Evolutionary conservation across 140 eudicot species (phyloP).

Genomic region (Ambrosia hybrid): DNA sequence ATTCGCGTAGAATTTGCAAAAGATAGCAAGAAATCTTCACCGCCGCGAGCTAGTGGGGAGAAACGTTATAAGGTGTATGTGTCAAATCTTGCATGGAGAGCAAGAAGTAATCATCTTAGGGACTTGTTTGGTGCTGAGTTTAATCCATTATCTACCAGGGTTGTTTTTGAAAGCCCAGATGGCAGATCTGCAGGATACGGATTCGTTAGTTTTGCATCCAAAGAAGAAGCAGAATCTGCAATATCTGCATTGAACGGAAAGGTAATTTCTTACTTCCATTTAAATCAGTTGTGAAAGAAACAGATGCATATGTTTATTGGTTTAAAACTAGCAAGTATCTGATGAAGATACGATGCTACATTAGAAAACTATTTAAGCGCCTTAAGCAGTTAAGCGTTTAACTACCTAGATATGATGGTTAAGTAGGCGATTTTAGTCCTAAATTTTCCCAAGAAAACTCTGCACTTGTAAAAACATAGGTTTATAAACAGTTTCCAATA

Average conservation of each 20-base stretch:
- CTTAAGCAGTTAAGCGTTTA: too few species aligned
- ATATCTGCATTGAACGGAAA: conserved; percentile 65
- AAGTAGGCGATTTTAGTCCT: too few species aligned
- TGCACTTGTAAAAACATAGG: neutral
- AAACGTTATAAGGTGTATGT: conserved; percentile 64
- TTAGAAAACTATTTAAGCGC: too few species aligned
- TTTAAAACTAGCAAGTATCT: too few species aligned
- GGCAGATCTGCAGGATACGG: conserved; percentile 93
- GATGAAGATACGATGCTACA: too few species aligned
- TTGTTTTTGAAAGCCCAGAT: conserved; percentile 65
- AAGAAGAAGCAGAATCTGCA: conserved; percentile 87
- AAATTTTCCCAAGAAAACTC: too few species aligned
- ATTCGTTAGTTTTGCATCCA: conserved; percentile 78
- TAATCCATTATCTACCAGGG: conserved; percentile 69
- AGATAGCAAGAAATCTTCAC: conserved; percentile 57
- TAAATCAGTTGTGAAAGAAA: too few species aligned
- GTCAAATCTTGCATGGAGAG: conserved; percentile 89
- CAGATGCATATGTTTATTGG: too few species aligned
- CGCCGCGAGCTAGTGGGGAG: conserved; percentile 49
- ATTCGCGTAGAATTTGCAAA: conserved; percentile 75
- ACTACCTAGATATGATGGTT: too few species aligned
- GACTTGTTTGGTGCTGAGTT: conserved; percentile 57
- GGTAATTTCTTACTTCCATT: conserved; percentile 37
- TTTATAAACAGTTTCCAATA: neutral
- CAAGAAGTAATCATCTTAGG: conserved; percentile 67